phyloP scores from a whole-genome alignment of 192 early-diverging fungal genomes.

The Coemansia sp. region DNA sequence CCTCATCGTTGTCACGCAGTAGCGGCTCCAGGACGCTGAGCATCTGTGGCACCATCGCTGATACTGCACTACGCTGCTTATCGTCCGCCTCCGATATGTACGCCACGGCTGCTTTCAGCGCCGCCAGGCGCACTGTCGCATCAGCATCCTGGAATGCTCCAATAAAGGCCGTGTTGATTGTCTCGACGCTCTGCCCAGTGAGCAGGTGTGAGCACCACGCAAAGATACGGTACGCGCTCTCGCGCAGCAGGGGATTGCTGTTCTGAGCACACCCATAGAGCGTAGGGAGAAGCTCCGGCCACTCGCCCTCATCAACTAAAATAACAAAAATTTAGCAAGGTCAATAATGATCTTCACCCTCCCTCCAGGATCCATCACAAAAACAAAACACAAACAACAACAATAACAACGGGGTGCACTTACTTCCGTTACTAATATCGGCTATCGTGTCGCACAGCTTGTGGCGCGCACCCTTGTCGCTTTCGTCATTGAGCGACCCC shows the following conservation, averaged over 20 bases:
- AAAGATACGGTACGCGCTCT: conserved; percentile 90
- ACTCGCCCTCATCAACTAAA: conserved; percentile 41
- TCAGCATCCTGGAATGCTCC: conserved; percentile 70
- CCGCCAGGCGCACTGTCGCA: conserved; percentile 67
- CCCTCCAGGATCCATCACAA: neutral
- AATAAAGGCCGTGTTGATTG: conserved; percentile 70
- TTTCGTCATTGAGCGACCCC: conserved; percentile 73
- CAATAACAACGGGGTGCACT: conserved; percentile 20
- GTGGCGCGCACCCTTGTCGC: conserved; percentile 69
- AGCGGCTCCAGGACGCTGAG: conserved; percentile 76
- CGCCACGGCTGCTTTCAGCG: conserved; percentile 71
- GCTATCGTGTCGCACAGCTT: conserved; percentile 95
- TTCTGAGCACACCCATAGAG: conserved; percentile 83
- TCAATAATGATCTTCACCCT: neutral
- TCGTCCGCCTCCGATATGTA: conserved; percentile 72
- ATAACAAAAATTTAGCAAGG: neutral
- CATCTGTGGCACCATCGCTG: conserved; percentile 73
- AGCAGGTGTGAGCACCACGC: conserved; percentile 78
- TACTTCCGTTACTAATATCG: conserved; percentile 71
- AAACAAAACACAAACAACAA: neutral
- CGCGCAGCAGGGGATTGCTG: conserved; percentile 69
- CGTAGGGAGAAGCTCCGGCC: conserved; percentile 78
- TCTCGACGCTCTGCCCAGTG: conserved; percentile 62
- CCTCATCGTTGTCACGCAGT: conserved; percentile 68
- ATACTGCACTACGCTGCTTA: conserved; percentile 43